These are phyloP conservation scores for Pestalotiopsis sp. DNA, from an alignment of 2,329 filamentous ascomycete genomes.

Conservation along the genomic window DNA sequence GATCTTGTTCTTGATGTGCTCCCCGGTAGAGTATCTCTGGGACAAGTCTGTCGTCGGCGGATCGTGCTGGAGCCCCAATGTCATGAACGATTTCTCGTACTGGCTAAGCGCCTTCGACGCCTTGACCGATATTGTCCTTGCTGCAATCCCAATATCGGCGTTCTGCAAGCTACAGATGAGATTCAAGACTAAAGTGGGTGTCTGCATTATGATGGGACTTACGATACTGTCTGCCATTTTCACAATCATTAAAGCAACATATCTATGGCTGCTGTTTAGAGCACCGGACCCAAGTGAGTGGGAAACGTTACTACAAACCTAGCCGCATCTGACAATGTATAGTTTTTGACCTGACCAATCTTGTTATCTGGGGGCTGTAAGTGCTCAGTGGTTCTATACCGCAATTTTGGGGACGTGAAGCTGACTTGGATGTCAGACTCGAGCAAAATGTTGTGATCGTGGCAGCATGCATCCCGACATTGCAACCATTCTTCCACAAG, in stretches of 20 bases:
- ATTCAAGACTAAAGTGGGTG: conserved; percentile 22
- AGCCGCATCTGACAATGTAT: too few species aligned
- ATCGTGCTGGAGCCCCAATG: conserved; percentile 24
- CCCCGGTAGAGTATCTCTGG: conserved; percentile 24
- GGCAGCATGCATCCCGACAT: conserved; percentile 29
- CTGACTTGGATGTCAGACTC: conserved; percentile 16
- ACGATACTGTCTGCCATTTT: conserved; percentile 29
- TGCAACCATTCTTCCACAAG: conserved; percentile 26
- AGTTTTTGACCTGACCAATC: conserved; percentile 21
- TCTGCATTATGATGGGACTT: conserved; percentile 31
- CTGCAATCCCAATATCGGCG: conserved; percentile 24
- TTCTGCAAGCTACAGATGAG: conserved; percentile 31
- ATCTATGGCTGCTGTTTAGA: conserved; percentile 26
- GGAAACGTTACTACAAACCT: too few species aligned
- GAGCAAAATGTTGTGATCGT: conserved; percentile 33
- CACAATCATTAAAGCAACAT: conserved; percentile 29
- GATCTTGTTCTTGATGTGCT: conserved; percentile 29
- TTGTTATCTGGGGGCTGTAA: conserved; percentile 20
- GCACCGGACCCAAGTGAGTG: conserved; percentile 26
- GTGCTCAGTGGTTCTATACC: not conserved
- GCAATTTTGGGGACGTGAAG: too few species aligned
- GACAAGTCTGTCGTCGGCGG: conserved; percentile 17
- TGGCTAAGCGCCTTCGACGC: conserved; percentile 29
- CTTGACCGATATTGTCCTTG: conserved; percentile 29
- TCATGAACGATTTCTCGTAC: conserved; percentile 27